Base-by-base conservation (phyloP, 257 asterid species). In the Orobanche coerulescens region DNA sequence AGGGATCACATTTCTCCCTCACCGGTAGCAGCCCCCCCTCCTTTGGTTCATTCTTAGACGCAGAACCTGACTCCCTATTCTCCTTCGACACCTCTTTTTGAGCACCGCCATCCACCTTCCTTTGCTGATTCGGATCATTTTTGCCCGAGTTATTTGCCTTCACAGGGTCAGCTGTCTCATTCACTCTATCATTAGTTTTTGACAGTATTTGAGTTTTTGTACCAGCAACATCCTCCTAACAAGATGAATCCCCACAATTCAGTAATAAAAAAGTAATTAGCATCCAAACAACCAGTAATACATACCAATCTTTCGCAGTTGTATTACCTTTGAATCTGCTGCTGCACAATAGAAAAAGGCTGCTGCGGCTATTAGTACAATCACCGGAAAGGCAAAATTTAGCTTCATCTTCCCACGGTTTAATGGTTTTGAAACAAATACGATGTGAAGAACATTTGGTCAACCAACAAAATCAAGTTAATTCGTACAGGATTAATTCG, bases 1-100 rank as follows among this genome's bases (percentile, higher is more conserved):
- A 77, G 36, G 94, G 75, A 80, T 84, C 97, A 57, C 97, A 90
- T 65, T 74, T 82, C 71, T 81, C 95, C 65, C 81, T 79, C 16
- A 31, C 73, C 6, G 70, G 56, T 10, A 59, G 65, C 74, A 52
- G 23, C 6, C 39, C 44, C 71, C n/a, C 81, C 37, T 54, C 63
- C 14, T 70, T 24, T 4, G 65, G 2, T 57, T 31, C 75, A 58
- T 58, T 74, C 48, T 50, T 51, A 16, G 83, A 30, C 53, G 69
- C 64, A 1, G 69, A 58, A 56, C 43, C 59, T 18, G 51, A 69
- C 20, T 58, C 76, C 67, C 69, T 71, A 7, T 67, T 73, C 65
- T 69, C 84, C 61, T 76, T 76, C 60, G 23, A 61, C 15, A 52
- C 79, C 62, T 65, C 79, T 28, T 56, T 71, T 33, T 72, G 61